Percentiles rank a stretch among this genome's conserved stretches.
Conservation (phyloP, 2,329 filamentous ascomycete genomes). For the Coniochaeta sp. region DNA sequence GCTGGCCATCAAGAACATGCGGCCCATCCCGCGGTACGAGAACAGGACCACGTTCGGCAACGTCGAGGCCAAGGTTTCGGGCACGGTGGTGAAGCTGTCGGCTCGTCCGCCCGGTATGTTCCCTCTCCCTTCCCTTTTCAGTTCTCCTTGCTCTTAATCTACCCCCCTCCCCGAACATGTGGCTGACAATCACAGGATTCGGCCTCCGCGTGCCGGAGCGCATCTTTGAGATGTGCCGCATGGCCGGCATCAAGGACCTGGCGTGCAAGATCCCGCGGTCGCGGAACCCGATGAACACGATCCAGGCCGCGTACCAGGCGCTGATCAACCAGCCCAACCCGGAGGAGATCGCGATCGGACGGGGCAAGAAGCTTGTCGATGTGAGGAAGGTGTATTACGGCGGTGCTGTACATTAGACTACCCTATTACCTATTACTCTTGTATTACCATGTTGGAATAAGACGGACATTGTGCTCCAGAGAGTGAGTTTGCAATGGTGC, state of each 20-base stretch:
- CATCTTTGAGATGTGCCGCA: constrained; percentile 91
- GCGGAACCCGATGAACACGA: constrained; percentile 94
- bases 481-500: neutral
- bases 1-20: constrained; percentile 84
- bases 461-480: neutral
- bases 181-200: constrained; percentile 56
- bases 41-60: constrained; percentile 85
- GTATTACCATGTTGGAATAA: constrained; percentile 8
- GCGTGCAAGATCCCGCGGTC: constrained; percentile 76
- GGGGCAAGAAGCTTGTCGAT: constrained; percentile 94
- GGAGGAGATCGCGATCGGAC: constrained; percentile 79
- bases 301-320: constrained; percentile 84
- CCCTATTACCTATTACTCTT: constrained; percentile 2
- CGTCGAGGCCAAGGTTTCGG: constrained; percentile 76
- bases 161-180: neutral
- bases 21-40: constrained; percentile 87
- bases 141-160: neutral
- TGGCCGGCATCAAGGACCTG: constrained; percentile 80
- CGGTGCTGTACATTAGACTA: constrained; percentile 55
- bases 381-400: constrained; percentile 96
- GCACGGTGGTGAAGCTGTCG: constrained; percentile 76
- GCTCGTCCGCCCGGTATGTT: constrained; percentile 77
- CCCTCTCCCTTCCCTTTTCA: constrained; percentile 1
- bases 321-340: constrained; percentile 78
- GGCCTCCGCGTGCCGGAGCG: constrained; percentile 85